Conservation (phyloP, 78 protist genomes). For the Dictyostelium citrinum region DNA sequence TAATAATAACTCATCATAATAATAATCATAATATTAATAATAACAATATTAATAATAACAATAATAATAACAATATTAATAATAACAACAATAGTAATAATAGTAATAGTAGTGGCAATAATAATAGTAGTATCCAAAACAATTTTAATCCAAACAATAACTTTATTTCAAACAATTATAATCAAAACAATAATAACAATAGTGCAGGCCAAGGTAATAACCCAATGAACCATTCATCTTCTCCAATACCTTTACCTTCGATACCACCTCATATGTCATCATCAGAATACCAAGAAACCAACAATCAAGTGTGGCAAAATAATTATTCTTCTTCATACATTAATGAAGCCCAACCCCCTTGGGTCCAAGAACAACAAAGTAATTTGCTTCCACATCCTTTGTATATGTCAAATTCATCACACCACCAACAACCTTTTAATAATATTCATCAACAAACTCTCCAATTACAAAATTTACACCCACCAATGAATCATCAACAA, state of each 20-base stretch:
- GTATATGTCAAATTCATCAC: neutral
- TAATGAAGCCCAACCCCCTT: neutral
- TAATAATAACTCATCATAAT: neutral
- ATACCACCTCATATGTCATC: neutral
- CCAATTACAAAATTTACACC: neutral
- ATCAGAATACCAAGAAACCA: neutral
- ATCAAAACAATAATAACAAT: neutral
- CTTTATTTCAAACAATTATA: neutral
- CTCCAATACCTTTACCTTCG: neutral
- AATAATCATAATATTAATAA: neutral
- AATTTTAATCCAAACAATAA: slow-evolving; percentile 1
- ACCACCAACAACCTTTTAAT: neutral
- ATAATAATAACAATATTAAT: neutral
- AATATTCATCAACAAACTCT: neutral
- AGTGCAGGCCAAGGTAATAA: neutral
- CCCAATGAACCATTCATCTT: neutral
- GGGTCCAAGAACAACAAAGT: neutral
- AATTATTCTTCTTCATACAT: neutral
- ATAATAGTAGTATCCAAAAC: neutral
- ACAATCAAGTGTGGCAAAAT: neutral
- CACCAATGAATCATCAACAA: neutral
- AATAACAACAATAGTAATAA: neutral
- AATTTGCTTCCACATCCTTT: neutral
- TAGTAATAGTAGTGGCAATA: neutral
- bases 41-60: neutral